phyloP scores from a whole-genome alignment of 371 early-diverging fungal species.

The Blakeslea trispora region DNA sequence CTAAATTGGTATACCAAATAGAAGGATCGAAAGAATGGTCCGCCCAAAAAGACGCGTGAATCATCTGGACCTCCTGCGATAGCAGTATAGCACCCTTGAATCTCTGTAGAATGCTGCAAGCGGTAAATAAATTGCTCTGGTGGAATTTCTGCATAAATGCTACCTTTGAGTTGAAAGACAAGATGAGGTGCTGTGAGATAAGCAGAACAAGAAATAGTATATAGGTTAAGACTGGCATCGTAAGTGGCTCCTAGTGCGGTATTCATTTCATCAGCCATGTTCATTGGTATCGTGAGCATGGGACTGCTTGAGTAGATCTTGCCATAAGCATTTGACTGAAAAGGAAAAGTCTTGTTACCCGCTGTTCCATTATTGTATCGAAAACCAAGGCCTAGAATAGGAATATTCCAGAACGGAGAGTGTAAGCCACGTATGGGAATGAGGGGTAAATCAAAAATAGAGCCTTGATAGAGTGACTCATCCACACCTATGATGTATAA shows the following conservation, averaged over 20 bases:
- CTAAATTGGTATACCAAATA: constrained; percentile 27
- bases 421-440: constrained; percentile 8
- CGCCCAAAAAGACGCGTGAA: constrained; percentile 30
- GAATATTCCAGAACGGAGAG: constrained; percentile 41
- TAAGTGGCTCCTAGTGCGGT: constrained; percentile 23
- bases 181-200: constrained; percentile 16
- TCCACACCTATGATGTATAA: constrained; percentile 16
- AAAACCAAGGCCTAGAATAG: constrained; percentile 20
- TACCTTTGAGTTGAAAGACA: constrained; percentile 22
- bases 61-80: constrained; percentile 22
- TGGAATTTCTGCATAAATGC: constrained; percentile 29
- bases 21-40: constrained; percentile 39
- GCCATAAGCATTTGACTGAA: constrained; percentile 15
- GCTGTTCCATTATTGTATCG: not conserved
- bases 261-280: constrained; percentile 25
- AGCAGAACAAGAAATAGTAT: constrained; percentile 25
- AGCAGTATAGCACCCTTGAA: constrained; percentile 24
- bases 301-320: constrained; percentile 31
- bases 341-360: not conserved
- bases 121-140: constrained; percentile 30
- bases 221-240: constrained; percentile 12
- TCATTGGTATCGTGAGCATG: constrained; percentile 22
- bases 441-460: constrained; percentile 23
- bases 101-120: not conserved
- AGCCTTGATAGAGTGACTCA: constrained; percentile 23